Evolutionary conservation across 306 rosid species (phyloP), one percentile per base, ranked within the genome.

Genomic region (Pyrus communis): DNA sequence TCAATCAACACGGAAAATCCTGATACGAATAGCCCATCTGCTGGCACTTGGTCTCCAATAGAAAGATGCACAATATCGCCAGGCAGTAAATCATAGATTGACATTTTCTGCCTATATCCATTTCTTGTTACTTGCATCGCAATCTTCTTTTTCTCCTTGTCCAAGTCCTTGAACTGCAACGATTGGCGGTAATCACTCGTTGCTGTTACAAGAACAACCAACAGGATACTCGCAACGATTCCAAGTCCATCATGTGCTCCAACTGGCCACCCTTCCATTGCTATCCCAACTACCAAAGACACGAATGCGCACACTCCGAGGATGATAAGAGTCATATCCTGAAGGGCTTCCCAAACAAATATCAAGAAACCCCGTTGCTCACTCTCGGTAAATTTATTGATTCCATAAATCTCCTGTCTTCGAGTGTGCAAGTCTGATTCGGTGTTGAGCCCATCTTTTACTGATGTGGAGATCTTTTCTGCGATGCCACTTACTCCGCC

Each of bases 181-280:
- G 98, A 94, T 81, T 94, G 96, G 65, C 97, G 90, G 81, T 94
- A 92, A 85, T 94, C 98, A 75, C 98, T 94, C 33, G 79, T 89
- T 85, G 98, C 98, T 30, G 98, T 94, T 76, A 94, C 97, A 82
- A 92, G 86, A 58, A 94, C 98, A 75, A 94, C 98, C 78, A 94
- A 78, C 72, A 94, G 83, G 81, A 94, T 94, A 83, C 98, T 94
- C 17, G 98, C 97, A 71, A 83, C 98, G 35, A 94, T 94, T 55
- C 98, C 98, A 73, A 94, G 96, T 42, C 98, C 98, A 79, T 94
- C 97, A 74, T 94, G 98, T 43, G 98, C 89, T 15, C 97, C 98
- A 66, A 82, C 82, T 3, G 97, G 98, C 98, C 98, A 94, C 46
- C 96, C 98, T 82, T 92, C 98, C 38, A 84, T 90, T 75, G 87